Percentiles rank a stretch among this genome's conserved stretches.
Evolutionary conservation across 352 stramenopile species (phyloP).

Genomic region (Nothophytophthora sp.): DNA sequence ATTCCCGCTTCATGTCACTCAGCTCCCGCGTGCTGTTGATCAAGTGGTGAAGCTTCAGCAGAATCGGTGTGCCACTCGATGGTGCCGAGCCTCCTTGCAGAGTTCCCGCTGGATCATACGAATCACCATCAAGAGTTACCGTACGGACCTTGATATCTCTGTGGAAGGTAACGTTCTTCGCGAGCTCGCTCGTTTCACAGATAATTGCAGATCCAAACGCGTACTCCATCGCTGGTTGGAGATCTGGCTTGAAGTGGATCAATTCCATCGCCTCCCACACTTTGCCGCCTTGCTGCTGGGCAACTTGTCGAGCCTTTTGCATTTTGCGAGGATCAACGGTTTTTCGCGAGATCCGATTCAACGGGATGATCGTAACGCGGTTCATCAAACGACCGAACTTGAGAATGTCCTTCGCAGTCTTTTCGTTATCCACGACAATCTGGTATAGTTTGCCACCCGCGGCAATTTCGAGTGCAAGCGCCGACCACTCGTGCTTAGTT

Average conservation of each 20-base stretch:
- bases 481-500: slow-evolving; percentile 93
- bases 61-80: slow-evolving; percentile 68
- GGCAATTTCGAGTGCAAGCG: slow-evolving; percentile 97
- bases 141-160: slow-evolving; percentile 95
- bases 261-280: slow-evolving; percentile 95
- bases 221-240: slow-evolving; percentile 97
- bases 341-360: slow-evolving; percentile 96
- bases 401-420: slow-evolving; percentile 98
- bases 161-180: slow-evolving; percentile 88
- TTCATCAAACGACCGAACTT: slow-evolving; percentile 96
- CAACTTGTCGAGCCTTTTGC: slow-evolving; percentile 82
- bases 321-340: slow-evolving; percentile 77
- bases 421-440: slow-evolving; percentile 99
- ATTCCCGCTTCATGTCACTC: slow-evolving; percentile 68
- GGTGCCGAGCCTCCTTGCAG: slow-evolving; percentile 92
- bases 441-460: slow-evolving; percentile 98
- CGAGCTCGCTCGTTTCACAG: slow-evolving; percentile 94
- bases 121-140: slow-evolving; percentile 98
- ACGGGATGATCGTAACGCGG: slow-evolving; percentile 98
- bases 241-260: slow-evolving; percentile 96
- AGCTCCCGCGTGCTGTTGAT: slow-evolving; percentile 73
- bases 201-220: slow-evolving; percentile 99
- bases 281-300: slow-evolving; percentile 86
- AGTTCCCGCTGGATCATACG: slow-evolving; percentile 97
- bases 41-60: slow-evolving; percentile 81